Evolutionary conservation across 2,329 filamentous ascomycete genomes (phyloP), one percentile per base, ranked within the genome.

Genomic region (Ophiostoma sp.): DNA sequence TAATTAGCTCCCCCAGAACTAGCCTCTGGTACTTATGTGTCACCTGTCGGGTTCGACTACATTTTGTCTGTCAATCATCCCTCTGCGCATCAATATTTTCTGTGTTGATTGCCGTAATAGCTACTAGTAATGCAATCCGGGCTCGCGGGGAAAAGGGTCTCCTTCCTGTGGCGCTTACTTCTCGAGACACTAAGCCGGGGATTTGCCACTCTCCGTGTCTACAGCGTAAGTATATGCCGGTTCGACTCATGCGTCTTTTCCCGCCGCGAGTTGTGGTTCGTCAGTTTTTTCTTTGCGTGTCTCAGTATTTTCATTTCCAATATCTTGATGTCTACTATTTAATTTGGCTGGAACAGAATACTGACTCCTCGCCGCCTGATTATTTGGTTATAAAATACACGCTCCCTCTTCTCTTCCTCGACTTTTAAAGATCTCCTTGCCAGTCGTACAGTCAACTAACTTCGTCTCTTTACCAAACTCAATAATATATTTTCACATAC

Each of bases 181-280:
- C 27, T 48, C 7, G 44, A 48, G 44, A 48, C 44, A 48, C 44
- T 48, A 17, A 64, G n/a, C 31, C 17, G 15, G 31, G 17, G 31
- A 35, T 35, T n/a, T 10, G 60, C 60, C 60, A 35, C 27, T n/a
- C 60, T 31, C 31, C 60, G 20, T 64, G 15, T 17, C 5, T 2
- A 31, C 27, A 48, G 44, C 44, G 20, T 31, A 31, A 31, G 3
- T 48, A 20, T 17, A 20, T 48, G 5, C 35, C 20, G 23, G 35
- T 27, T 65, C 20, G 60, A 27, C 52, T 57, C 52, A 64, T 64
- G 31, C 33, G 60, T 35, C 60, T 64, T 35, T 64, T 20, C 20
- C 13, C 15, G 35, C 35, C 27, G 27, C 62, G 4, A 20, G 20
- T n/a, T 39, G 7, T 65, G 33, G 62, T 65, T 65, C 35, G 62